A percentile compares a stretch with the other conserved stretches of the same genome.
phyloP scores from a whole-genome alignment of 2,329 filamentous ascomycete species.

The Nigrograna mackinnonii region DNA sequence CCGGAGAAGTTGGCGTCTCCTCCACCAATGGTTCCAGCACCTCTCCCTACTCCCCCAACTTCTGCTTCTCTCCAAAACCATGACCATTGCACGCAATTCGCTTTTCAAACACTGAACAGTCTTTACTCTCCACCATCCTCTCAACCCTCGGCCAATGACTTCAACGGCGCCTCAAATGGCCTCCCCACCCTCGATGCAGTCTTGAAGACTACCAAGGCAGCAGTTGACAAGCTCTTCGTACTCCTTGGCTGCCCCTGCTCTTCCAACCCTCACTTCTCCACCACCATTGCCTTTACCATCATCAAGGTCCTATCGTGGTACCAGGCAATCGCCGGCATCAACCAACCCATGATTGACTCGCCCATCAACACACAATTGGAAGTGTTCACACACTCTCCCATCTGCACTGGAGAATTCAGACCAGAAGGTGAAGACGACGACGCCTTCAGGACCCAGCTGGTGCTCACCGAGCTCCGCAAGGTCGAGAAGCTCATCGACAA shows the following conservation, averaged over 20 bases:
- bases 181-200: conserved; percentile 35
- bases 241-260: conserved; percentile 39
- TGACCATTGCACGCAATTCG: conserved; percentile 37
- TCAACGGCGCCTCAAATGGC: conserved; percentile 23
- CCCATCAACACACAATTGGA: conserved; percentile 30
- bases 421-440: conserved; percentile 32
- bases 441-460: conserved; percentile 32
- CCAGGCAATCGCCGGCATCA: conserved; percentile 34
- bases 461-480: conserved; percentile 36
- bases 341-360: conserved; percentile 16
- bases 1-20: conserved; percentile 28
- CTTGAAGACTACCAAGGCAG: conserved; percentile 34
- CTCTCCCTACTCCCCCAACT: conserved; percentile 30
- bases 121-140: conserved; percentile 33
- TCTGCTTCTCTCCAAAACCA: conserved; percentile 27
- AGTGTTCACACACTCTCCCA: conserved; percentile 27
- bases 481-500: conserved; percentile 42
- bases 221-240: conserved; percentile 36
- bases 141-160: conserved; percentile 26
- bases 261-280: conserved; percentile 40
- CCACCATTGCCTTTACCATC: conserved; percentile 37
- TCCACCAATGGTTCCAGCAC: conserved; percentile 25
- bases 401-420: conserved; percentile 24
- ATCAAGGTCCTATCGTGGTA: conserved; percentile 42
- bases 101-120: conserved; percentile 38